Base-by-base conservation (phyloP, 2,329 filamentous ascomycete genomes). In the Epichloe scottii region DNA sequence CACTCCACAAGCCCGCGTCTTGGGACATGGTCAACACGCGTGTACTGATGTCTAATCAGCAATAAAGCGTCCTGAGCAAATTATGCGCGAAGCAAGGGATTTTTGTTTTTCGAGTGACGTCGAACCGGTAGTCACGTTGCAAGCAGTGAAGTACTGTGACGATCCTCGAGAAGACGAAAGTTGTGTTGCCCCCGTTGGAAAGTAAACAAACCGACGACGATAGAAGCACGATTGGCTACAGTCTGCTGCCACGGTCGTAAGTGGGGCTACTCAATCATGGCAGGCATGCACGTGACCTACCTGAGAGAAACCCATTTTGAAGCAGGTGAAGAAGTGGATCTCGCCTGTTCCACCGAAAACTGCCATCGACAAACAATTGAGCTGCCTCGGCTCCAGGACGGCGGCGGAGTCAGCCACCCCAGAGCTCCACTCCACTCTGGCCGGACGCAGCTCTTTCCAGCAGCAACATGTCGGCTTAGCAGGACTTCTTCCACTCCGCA, bases 1-100 rank as follows among this genome's bases (percentile, higher is more conserved):
- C 88, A 64, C 89, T 95, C 78, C 91, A 96, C 64, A 93, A 75
- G 63, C 86, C 87, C 55, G 82, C 81, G 63, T 94, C 88, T 72
- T 93, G 87, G 71, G 88, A 88, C 89, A 94, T 94, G 63, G 52
- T 54, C 21, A 53, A 57, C 55, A 55, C 56, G 56, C 49, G 53
- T 7, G 21, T n/a, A 15, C 21, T 44, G 23, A 35, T 30, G 8
- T 33, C 6, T 12, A 4, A 14, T 19, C 23, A 39, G 41, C 17
- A 42, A 17, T 3, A 19, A 33, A n/a, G 44, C 12, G 44, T n/a
- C 17, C 5, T 23, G 1, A 1, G 34, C 7, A 8, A 46, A 4
- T 38, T 46, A 10, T 14, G 46, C 35, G 14, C 12, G 11, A 2
- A 47, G 46, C 46, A 14, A 21, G 33, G 6, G 2, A 1, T 6